Evolutionary conservation across 345 rosid species (phyloP).

Genomic region (Salix dunnii): DNA sequence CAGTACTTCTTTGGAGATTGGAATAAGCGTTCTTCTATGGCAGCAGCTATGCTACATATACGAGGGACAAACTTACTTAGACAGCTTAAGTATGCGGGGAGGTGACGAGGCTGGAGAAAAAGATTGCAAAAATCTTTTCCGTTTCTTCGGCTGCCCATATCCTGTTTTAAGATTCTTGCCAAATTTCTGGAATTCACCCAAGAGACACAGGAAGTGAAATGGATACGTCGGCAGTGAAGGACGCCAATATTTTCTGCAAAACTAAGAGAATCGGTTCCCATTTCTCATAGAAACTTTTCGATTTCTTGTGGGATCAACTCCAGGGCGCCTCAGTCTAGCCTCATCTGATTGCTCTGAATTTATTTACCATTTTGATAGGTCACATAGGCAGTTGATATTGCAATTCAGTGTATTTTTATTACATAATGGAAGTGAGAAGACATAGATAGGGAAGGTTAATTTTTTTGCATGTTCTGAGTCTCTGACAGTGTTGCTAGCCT

Average conservation of each 20-base stretch:
- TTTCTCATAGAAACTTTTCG: too few species aligned
- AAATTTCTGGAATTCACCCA: slow-evolving; percentile 37
- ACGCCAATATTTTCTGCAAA: not conserved
- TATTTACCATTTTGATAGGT: too few species aligned
- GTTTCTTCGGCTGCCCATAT: slow-evolving; percentile 66
- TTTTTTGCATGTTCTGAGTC: too few species aligned
- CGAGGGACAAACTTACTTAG: slow-evolving; percentile 72
- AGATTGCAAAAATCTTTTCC: slow-evolving; percentile 63
- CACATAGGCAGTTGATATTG: too few species aligned
- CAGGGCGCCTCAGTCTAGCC: too few species aligned
- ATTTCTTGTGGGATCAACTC: too few species aligned
- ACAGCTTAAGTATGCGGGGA: slow-evolving; percentile 58
- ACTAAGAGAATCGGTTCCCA: too few species aligned
- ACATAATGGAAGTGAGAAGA: too few species aligned
- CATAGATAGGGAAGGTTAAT: too few species aligned
- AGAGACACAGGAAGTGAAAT: slow-evolving; percentile 58
- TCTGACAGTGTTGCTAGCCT: too few species aligned
- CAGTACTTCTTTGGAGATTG: slow-evolving; percentile 64
- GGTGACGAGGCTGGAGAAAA: slow-evolving; percentile 41
- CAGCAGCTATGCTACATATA: slow-evolving; percentile 77
- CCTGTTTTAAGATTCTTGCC: slow-evolving; percentile 50
- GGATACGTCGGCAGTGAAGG: not conserved
- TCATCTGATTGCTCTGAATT: too few species aligned
- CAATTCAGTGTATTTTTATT: too few species aligned
- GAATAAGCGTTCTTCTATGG: slow-evolving; percentile 71